Evolutionary conservation across 306 rosid species (phyloP).

Genomic region (Quercus robur): DNA sequence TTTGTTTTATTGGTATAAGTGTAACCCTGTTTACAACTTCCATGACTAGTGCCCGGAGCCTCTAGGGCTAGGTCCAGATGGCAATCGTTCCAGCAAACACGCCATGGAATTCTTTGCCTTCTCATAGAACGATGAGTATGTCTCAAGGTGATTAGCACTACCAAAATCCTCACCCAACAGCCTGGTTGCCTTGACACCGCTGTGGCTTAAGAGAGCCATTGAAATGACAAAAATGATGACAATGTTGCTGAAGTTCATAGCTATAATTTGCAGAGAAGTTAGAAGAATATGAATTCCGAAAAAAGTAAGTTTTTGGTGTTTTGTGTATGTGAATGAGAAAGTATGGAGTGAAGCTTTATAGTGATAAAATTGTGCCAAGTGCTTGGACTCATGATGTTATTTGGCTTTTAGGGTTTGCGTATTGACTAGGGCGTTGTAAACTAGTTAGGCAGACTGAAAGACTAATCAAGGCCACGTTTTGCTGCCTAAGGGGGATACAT

Average conservation of each 20-base stretch:
- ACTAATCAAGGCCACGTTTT: background rate
- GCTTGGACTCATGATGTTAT: background rate
- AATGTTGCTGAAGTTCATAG: constrained; percentile 20
- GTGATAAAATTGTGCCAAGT: background rate
- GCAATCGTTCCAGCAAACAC: constrained; percentile 25
- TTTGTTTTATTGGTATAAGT: background rate
- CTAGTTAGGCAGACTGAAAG: background rate
- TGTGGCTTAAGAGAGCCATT: constrained; percentile 6
- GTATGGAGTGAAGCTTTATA: background rate
- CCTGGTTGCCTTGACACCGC: constrained; percentile 26
- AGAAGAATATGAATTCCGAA: too few relatives aligned
- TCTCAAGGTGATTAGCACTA: constrained; percentile 18
- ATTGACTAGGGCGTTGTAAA: background rate
- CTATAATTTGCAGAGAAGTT: too few relatives aligned
- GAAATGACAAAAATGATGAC: constrained; percentile 4
- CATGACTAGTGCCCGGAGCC: constrained; percentile 30
- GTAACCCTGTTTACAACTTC: background rate
- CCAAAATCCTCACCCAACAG: background rate
- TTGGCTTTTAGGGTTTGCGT: background rate
- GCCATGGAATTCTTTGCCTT: constrained; percentile 23
- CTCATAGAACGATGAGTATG: constrained; percentile 13
- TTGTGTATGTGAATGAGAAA: background rate
- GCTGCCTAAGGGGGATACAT: too few relatives aligned
- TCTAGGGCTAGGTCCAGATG: constrained; percentile 30
- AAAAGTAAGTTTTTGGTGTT: background rate